These are phyloP conservation scores for Apiospora aurea DNA, from an alignment of 2,329 filamentous ascomycete genomes.

Conservation along the genomic window DNA sequence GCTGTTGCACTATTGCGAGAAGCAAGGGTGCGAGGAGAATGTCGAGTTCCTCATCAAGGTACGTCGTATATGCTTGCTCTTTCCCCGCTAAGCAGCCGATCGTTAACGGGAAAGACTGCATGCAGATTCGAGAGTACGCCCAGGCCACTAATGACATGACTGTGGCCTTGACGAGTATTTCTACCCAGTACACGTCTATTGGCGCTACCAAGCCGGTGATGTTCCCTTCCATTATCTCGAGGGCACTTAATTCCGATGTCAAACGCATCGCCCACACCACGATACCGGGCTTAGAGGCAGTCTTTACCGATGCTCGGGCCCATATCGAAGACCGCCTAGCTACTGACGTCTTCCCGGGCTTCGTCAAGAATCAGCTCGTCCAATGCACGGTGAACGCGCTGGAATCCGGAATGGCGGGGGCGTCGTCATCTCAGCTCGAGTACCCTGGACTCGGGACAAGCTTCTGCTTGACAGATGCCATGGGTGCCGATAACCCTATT, in stretches of 20 bases:
- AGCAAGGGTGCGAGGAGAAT: slow-evolving; percentile 54
- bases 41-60: slow-evolving; percentile 60
- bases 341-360: slow-evolving; percentile 57
- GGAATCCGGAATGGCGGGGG: slow-evolving; percentile 29
- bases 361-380: slow-evolving; percentile 60
- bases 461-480: slow-evolving; percentile 64
- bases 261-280: slow-evolving; percentile 52
- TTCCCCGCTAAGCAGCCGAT: background rate
- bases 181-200: slow-evolving; percentile 49
- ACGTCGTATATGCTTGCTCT: slow-evolving; percentile 28
- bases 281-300: slow-evolving; percentile 53
- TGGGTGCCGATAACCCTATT: slow-evolving; percentile 57
- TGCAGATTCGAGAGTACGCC: slow-evolving; percentile 52
- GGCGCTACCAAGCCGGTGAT: slow-evolving; percentile 47
- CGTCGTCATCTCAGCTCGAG: slow-evolving; percentile 40
- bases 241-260: slow-evolving; percentile 53
- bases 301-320: slow-evolving; percentile 51
- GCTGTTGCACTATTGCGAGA: slow-evolving; percentile 58
- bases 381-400: slow-evolving; percentile 52
- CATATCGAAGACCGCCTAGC: slow-evolving; percentile 53
- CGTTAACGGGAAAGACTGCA: background rate
- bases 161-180: slow-evolving; percentile 52
- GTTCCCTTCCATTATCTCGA: slow-evolving; percentile 49
- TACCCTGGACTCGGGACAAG: slow-evolving; percentile 65
- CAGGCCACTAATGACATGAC: slow-evolving; percentile 52